Conservation (phyloP, 1,284 basidiomycete genomes). For the Cryptococcus wingfieldii region DNA sequence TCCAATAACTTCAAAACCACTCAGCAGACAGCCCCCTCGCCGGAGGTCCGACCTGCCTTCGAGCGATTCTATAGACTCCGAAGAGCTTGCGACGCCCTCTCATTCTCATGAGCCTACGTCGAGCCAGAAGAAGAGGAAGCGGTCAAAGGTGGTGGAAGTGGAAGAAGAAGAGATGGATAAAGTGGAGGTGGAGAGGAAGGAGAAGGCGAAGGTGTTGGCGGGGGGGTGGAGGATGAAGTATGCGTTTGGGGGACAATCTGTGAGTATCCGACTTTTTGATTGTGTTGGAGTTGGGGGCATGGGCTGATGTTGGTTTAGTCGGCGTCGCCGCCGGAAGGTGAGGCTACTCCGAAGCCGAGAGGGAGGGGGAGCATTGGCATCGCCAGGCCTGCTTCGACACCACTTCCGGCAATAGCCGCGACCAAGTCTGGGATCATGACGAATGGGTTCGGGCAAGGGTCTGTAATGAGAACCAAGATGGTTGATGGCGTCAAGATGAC, state of each 20-base stretch:
- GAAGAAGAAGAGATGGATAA: neutral
- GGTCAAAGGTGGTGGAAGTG: conserved; percentile 2
- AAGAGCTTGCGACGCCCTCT: conserved; percentile 32
- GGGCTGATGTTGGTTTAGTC: no score
- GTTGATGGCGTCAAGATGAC: neutral
- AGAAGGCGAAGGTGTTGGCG: conserved; percentile 35
- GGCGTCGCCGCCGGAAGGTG: no score
- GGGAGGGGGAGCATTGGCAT: no score
- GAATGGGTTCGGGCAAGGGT: no score
- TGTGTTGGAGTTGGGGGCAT: no score
- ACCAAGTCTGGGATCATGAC: no score
- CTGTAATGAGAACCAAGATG: no score
- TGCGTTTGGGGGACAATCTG: conserved; percentile 21
- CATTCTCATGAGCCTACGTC: conserved; percentile 2
- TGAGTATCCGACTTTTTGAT: conserved; percentile 1
- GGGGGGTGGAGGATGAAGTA: conserved; percentile 44
- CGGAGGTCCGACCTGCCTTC: neutral
- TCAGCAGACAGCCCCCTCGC: neutral
- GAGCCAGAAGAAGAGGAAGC: conserved; percentile 10
- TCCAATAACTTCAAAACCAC: no score
- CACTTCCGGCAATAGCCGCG: no score
- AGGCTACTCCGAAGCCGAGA: no score
- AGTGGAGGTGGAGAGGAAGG: conserved; percentile 20
- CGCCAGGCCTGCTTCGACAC: no score
- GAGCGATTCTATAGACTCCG: conserved; percentile 31